A percentile compares a stretch with the other conserved stretches of the same genome.
phyloP scores from a whole-genome alignment of 2,329 filamentous ascomycete genomes.

The Penicillium frequentans region DNA sequence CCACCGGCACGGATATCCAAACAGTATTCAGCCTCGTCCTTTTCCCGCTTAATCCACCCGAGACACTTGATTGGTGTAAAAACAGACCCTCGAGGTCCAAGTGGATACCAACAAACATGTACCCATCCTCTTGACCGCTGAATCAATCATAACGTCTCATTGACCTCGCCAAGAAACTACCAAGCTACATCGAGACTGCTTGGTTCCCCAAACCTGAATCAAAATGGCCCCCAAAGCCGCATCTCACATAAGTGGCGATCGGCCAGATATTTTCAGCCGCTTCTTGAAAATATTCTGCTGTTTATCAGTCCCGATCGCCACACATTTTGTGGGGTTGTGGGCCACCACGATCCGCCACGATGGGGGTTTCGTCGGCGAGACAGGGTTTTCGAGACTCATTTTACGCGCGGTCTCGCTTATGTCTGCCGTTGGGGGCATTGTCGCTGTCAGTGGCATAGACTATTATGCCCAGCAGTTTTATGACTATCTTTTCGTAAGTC shows the following conservation, averaged over 20 bases:
- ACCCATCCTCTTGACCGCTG: background rate
- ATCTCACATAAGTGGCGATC: background rate
- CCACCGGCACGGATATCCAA: no score
- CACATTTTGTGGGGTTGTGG: no score
- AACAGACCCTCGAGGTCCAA: background rate
- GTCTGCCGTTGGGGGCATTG: background rate
- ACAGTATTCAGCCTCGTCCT: no score
- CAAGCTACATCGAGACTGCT: background rate
- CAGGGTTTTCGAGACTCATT: background rate
- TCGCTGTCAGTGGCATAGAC: background rate
- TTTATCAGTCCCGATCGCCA: background rate
- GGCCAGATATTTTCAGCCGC: background rate
- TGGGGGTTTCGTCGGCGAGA: background rate
- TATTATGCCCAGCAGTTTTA: background rate
- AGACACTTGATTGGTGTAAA: background rate
- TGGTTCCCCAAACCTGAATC: background rate
- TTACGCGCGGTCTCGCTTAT: background rate
- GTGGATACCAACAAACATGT: background rate
- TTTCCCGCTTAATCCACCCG: no score
- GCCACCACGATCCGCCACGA: background rate
- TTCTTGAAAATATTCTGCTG: background rate
- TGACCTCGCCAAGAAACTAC: background rate
- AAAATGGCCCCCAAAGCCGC: background rate
- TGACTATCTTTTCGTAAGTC: background rate
- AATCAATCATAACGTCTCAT: background rate